Percentiles rank a stretch among this genome's conserved stretches.
phyloP scores from a whole-genome alignment of 2,329 filamentous ascomycete genomes.

The Emergomyces africanus region DNA sequence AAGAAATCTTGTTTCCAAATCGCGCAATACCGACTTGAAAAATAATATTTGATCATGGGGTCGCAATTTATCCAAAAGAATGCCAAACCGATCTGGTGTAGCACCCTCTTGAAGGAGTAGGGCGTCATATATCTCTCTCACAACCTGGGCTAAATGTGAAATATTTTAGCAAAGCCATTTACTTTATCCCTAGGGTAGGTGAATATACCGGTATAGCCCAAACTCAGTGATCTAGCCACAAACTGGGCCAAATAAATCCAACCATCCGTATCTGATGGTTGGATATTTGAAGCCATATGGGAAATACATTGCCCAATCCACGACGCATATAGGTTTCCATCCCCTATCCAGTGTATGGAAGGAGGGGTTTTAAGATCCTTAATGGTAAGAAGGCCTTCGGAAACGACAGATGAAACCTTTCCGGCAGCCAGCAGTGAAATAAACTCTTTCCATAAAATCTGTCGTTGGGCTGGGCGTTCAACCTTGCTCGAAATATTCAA shows the following conservation, averaged over 20 bases:
- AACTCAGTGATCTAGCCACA: constrained; percentile 47
- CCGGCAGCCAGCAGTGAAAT: constrained; percentile 47
- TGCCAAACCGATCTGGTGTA: constrained; percentile 20
- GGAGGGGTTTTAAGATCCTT: constrained; percentile 17
- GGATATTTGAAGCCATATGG: constrained; percentile 31
- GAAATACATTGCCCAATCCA: constrained; percentile 61
- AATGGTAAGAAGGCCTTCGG: constrained; percentile 39
- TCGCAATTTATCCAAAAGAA: constrained; percentile 32
- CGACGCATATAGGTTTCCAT: constrained; percentile 49
- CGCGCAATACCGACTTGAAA: constrained; percentile 34
- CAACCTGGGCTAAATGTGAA: constrained; percentile 24
- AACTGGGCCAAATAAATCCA: constrained; percentile 32
- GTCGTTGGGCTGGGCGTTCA: constrained; percentile 32
- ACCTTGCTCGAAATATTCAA: constrained; percentile 30
- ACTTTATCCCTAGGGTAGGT: background rate
- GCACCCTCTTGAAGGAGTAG: constrained; percentile 22
- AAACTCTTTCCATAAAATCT: constrained; percentile 51
- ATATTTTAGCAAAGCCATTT: constrained; percentile 7
- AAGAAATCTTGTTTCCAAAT: constrained; percentile 31
- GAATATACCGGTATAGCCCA: constrained; percentile 57
- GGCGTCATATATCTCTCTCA: constrained; percentile 26
- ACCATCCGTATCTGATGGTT: constrained; percentile 18
- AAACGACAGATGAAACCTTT: constrained; percentile 44
- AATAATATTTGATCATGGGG: constrained; percentile 36
- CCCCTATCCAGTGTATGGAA: constrained; percentile 46